phyloP scores from a whole-genome alignment of 192 early-diverging fungal genomes.

The Entomortierella beljakovae region DNA sequence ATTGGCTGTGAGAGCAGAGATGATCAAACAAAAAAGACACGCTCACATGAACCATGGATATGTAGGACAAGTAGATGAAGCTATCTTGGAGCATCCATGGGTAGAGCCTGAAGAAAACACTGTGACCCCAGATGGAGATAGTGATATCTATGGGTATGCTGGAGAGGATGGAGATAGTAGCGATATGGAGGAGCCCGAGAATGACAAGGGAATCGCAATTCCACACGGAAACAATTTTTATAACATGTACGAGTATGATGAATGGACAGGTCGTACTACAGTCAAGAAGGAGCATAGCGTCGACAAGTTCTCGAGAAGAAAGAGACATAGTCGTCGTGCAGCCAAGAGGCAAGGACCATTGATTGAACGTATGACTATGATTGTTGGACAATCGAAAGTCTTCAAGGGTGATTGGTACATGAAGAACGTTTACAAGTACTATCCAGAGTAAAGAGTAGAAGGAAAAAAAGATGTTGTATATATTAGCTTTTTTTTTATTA shows the following conservation, averaged over 20 bases:
- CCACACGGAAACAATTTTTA: not conserved
- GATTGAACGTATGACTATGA: conserved; percentile 55
- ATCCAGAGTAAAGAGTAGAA: not conserved
- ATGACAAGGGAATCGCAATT: not conserved
- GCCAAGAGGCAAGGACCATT: not conserved
- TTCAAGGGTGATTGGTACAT: conserved; percentile 54
- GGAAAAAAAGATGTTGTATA: not conserved
- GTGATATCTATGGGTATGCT: not conserved
- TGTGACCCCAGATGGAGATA: conserved; percentile 9
- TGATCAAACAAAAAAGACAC: conserved; percentile 26
- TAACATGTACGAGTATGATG: conserved; percentile 42
- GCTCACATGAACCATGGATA: conserved; percentile 3
- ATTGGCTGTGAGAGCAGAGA: conserved; percentile 34
- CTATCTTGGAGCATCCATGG: conserved; percentile 16
- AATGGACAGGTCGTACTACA: conserved; percentile 21
- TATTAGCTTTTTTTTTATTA: not conserved
- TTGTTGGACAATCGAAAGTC: conserved; percentile 38
- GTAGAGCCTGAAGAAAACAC: conserved; percentile 6
- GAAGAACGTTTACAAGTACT: conserved; percentile 50
- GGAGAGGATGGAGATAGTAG: conserved; percentile 4
- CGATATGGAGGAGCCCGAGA: not conserved
- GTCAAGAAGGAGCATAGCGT: conserved; percentile 7
- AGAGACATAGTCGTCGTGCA: conserved; percentile 25
- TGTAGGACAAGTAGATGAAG: not conserved
- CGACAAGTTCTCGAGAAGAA: conserved; percentile 44